Base-by-base conservation (phyloP, 352 stramenopile species). In the Globisporangium megalacanthum region DNA sequence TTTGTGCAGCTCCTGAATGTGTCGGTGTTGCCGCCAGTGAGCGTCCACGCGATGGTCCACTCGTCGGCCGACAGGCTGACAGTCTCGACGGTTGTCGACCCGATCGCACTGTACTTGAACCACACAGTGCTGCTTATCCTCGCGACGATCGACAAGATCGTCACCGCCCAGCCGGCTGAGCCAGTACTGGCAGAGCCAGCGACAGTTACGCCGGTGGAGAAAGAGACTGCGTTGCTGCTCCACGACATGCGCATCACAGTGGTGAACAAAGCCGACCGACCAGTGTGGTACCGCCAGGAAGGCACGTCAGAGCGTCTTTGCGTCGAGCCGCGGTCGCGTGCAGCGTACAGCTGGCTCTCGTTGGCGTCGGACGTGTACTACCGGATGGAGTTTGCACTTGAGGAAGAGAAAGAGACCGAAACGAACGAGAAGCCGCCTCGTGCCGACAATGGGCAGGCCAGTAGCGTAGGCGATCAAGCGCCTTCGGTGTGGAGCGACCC, bases 331-430 rank as follows among this genome's bases (percentile, higher is more conserved):
- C 55, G 74, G 39, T 52, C 62, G 37, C 60, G 55, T 49, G 56
- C 72, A 4, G 61, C 66, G 3, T 94, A 94, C 57, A 92, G 84
- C 47, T 94, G 84, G 84, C 63, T 88, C 10, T 80, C 78, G 17
- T 54, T 88, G 49, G 65, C 66, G 52, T 70, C 54, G 5, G 68
- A 54, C 25, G 64, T 70, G 25, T 83, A 70, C 62, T 84, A 83
- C 19, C 68, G 74, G 44, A 74, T 88, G 62, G 55, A 77, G 37
- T 90, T 87, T 59, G 67, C 74, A 19, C 13, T 87, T 17, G 61
- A 78, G 13, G 54, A 79, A 29, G 49, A 29, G 25, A 29, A 29
- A 29, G 25, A 4, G 25, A 29, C 25, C 4, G 25, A 29, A 29
- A 29, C 25, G 25, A 29, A 62, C 11, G 20, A 37, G 8, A n/a